These are phyloP conservation scores for Jatropha curcas DNA, from an alignment of 345 rosid genomes.

Conservation along the genomic window DNA sequence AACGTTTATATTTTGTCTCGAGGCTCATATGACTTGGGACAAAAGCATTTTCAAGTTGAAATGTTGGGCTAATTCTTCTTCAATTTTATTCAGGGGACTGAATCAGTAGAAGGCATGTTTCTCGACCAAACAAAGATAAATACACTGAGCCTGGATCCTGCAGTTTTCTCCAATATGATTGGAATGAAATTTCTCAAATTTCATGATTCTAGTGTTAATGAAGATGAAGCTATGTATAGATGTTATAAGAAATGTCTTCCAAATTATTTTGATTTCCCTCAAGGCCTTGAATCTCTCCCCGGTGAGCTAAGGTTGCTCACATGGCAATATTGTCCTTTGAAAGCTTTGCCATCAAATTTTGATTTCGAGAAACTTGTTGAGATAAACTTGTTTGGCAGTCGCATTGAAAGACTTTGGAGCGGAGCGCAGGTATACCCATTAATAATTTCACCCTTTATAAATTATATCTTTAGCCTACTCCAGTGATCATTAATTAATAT, in stretches of 20 bases:
- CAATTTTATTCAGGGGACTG: slow-evolving; percentile 2
- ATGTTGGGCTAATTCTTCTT: too few species aligned
- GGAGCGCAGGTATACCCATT: not conserved
- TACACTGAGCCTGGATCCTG: not conserved
- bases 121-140: not conserved
- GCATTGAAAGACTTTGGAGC: not conserved
- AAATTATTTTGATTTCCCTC: too few species aligned
- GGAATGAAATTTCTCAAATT: slow-evolving; percentile 15
- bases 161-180: slow-evolving; percentile 12
- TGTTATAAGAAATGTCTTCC: too few species aligned
- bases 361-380: slow-evolving; percentile 10
- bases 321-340: slow-evolving; percentile 3
- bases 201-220: not conserved
- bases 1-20: too few species aligned
- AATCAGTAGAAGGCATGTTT: slow-evolving; percentile 13
- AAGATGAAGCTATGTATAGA: too few species aligned
- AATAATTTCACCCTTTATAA: not conserved
- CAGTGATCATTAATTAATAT: too few species aligned
- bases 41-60: too few species aligned
- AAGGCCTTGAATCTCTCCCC: not conserved
- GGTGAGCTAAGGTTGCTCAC: not conserved
- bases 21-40: too few species aligned
- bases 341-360: not conserved
- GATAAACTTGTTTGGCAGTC: slow-evolving; percentile 2
- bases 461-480: too few species aligned